phyloP scores from a whole-genome alignment of 176 grass and related monocot genomes.

The Juncus inflexus region DNA sequence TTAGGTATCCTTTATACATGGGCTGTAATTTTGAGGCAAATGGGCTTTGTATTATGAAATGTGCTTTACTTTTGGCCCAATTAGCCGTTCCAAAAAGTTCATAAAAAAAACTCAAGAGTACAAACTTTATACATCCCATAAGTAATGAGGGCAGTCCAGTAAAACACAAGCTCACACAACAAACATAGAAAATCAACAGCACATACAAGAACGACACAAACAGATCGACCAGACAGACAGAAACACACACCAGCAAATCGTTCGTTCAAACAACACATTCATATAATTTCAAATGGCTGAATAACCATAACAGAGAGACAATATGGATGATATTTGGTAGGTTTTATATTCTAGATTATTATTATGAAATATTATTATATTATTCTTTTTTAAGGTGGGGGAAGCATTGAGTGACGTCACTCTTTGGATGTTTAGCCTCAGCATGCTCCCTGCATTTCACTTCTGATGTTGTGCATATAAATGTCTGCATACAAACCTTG shows the following conservation, averaged over 20 bases:
- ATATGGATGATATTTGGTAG: constrained; percentile 44
- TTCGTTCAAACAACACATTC: constrained; percentile 29
- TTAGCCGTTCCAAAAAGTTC: no score
- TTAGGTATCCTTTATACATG: no score
- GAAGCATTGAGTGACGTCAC: constrained; percentile 67
- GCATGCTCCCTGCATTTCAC: constrained; percentile 97
- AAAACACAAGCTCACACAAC: neutral
- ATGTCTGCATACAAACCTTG: constrained; percentile 99
- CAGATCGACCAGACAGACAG: constrained; percentile 36
- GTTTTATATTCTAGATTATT: constrained; percentile 28
- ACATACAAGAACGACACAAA: constrained; percentile 33
- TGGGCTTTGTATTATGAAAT: no score
- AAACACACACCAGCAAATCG: constrained; percentile 48
- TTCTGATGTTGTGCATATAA: constrained; percentile 98
- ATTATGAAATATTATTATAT: constrained; percentile 23
- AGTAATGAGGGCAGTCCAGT: no score
- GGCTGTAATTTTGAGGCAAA: no score
- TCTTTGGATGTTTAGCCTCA: constrained; percentile 93
- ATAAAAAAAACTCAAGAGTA: no score
- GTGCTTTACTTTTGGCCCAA: no score
- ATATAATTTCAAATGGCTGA: constrained; percentile 33
- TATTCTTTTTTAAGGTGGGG: constrained; percentile 81
- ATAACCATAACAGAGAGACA: constrained; percentile 35
- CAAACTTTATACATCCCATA: no score
- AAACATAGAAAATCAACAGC: constrained; percentile 28